Conservation (phyloP, 129 eudicot genomes). For the Smallanthus sonchifolius region DNA sequence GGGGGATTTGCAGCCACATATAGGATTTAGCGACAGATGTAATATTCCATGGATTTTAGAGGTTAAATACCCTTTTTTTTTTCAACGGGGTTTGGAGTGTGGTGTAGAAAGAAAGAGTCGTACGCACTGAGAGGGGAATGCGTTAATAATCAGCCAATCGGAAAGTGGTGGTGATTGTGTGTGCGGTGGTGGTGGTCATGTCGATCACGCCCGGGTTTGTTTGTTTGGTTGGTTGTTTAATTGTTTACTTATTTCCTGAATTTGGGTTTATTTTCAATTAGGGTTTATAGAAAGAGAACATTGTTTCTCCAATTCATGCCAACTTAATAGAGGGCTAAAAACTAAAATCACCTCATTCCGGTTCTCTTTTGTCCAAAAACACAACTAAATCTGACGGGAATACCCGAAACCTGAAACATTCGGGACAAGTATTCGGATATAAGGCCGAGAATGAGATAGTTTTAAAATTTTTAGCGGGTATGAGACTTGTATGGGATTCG, state of each 20-base stretch:
- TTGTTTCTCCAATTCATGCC: background rate
- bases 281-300: background rate
- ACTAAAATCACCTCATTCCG: no score
- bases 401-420: no score
- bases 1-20: slow-evolving; percentile 62
- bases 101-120: background rate
- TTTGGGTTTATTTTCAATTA: background rate
- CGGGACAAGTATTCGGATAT: no score
- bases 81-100: background rate
- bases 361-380: no score
- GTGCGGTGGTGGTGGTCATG: slow-evolving; percentile 29
- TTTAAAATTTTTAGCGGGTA: no score
- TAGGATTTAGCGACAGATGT: slow-evolving; percentile 43
- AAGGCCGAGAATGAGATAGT: no score
- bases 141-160: slow-evolving; percentile 22
- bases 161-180: slow-evolving; percentile 26
- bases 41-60: slow-evolving; percentile 31
- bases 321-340: no score
- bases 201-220: slow-evolving; percentile 13
- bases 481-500: no score
- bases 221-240: background rate
- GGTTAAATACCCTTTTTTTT: slow-evolving; percentile 22
- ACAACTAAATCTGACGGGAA: no score
- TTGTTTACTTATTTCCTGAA: background rate
- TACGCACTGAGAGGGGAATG: slow-evolving; percentile 13